A percentile compares a stretch with the other conserved stretches of the same genome.
phyloP scores from a whole-genome alignment of 2,329 filamentous ascomycete genomes.

The Aspergillus sp. region DNA sequence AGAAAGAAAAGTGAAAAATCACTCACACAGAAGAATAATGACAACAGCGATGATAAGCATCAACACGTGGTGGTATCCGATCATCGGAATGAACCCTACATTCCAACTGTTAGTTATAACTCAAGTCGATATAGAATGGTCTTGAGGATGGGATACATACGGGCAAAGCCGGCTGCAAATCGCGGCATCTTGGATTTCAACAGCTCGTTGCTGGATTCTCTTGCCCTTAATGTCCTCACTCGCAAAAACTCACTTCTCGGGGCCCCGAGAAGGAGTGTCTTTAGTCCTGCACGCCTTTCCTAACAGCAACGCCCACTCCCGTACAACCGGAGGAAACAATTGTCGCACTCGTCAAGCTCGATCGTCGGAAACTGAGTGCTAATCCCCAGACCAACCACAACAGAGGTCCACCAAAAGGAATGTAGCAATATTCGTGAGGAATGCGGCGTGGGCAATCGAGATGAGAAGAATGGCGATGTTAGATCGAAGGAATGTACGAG shows the following conservation, averaged over 20 bases:
- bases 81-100: conserved; percentile 58
- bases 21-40: conserved; percentile 92
- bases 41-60: conserved; percentile 95
- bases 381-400: not conserved
- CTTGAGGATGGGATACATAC: conserved; percentile 26
- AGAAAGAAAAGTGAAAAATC: not conserved
- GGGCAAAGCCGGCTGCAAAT: conserved; percentile 36
- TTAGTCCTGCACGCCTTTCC: conserved; percentile 10
- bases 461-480: conserved; percentile 4
- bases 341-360: not conserved
- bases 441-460: conserved; percentile 25
- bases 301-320: not conserved
- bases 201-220: not conserved
- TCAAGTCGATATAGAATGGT: not conserved
- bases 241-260: conserved; percentile 40
- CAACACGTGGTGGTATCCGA: conserved; percentile 79
- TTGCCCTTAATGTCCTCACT: conserved; percentile 14
- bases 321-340: not conserved
- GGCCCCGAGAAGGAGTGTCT: conserved; percentile 39
- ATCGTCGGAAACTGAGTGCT: not conserved
- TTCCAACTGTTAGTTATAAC: conserved; percentile 7
- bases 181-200: conserved; percentile 27
- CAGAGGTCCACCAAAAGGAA: not conserved
- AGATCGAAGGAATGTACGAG: conserved; percentile 19
- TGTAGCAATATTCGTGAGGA: conserved; percentile 21